phyloP scores from a whole-genome alignment of 768 basidiomycete species.

The Hericium erinaceus region DNA sequence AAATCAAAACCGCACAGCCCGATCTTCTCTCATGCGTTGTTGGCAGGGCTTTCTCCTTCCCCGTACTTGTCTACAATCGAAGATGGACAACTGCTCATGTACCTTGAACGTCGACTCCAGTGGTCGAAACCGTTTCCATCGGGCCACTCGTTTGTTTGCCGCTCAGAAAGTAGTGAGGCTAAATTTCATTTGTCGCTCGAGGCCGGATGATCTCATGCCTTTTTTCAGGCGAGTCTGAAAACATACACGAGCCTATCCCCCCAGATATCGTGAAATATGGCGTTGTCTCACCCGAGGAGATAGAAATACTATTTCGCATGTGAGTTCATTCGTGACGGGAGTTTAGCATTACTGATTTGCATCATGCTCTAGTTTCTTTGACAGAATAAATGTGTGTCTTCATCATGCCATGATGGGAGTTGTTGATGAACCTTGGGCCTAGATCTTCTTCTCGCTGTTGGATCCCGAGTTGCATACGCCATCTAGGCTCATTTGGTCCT shows the following conservation, averaged over 20 bases:
- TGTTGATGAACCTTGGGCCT: neutral
- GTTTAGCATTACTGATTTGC: neutral
- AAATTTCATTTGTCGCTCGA: no score
- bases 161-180: no score
- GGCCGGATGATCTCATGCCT: no score
- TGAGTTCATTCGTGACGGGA: neutral
- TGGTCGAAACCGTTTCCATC: neutral
- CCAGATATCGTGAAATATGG: neutral
- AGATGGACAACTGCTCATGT: neutral
- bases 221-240: no score
- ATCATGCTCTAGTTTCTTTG: neutral
- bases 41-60: neutral
- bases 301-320: neutral
- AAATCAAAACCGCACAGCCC: no score
- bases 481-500: slow-evolving; percentile 67
- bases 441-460: slow-evolving; percentile 47
- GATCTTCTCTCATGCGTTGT: neutral
- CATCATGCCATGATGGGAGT: neutral
- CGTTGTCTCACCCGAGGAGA: neutral
- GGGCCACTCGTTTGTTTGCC: no score
- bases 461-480: slow-evolving; percentile 79
- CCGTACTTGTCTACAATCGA: neutral
- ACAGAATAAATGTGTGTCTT: neutral
- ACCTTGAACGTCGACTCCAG: neutral
- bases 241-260: neutral